A percentile compares a stretch with the other conserved stretches of the same genome.
These are phyloP conservation scores for Globisporangium barbulae DNA, from an alignment of 352 stramenopile genomes.

Conservation along the genomic window DNA sequence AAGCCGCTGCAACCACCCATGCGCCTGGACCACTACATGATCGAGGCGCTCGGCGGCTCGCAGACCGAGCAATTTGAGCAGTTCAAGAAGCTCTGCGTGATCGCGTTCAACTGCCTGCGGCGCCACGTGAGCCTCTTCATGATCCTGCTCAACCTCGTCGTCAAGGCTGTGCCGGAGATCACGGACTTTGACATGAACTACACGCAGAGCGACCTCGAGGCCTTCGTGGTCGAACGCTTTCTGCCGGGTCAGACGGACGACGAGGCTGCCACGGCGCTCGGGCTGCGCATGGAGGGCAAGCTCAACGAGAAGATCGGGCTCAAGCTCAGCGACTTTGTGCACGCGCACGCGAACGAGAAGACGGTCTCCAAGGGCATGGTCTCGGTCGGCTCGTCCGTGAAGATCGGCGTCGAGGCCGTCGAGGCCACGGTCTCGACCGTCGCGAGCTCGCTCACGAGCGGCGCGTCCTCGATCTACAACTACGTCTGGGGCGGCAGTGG, in stretches of 20 bases:
- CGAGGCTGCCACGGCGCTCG: conserved; percentile 73
- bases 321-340: conserved; percentile 85
- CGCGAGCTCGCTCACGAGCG: conserved; percentile 66
- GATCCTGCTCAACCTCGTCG: conserved; percentile 82
- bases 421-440: conserved; percentile 76
- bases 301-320: conserved; percentile 84
- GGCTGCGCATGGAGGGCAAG: conserved; percentile 85
- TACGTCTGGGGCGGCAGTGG: conserved; percentile 65
- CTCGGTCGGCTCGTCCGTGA: conserved; percentile 74
- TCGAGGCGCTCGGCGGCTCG: conserved; percentile 76
- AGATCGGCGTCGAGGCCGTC: conserved; percentile 73
- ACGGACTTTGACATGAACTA: conserved; percentile 86
- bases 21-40: conserved; percentile 93
- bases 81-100: conserved; percentile 86
- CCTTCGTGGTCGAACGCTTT: conserved; percentile 82
- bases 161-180: conserved; percentile 81
- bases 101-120: conserved; percentile 84
- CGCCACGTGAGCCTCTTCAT: conserved; percentile 85
- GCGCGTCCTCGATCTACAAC: conserved; percentile 82
- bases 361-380: conserved; percentile 81
- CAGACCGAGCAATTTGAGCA: conserved; percentile 79
- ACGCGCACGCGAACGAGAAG: conserved; percentile 84
- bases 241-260: conserved; percentile 79
- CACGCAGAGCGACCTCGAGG: conserved; percentile 79
- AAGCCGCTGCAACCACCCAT: conserved; percentile 98